Evolutionary conservation across 768 basidiomycete species (phyloP), one percentile per base, ranked within the genome.

Genomic region (Hericium alpestre): DNA sequence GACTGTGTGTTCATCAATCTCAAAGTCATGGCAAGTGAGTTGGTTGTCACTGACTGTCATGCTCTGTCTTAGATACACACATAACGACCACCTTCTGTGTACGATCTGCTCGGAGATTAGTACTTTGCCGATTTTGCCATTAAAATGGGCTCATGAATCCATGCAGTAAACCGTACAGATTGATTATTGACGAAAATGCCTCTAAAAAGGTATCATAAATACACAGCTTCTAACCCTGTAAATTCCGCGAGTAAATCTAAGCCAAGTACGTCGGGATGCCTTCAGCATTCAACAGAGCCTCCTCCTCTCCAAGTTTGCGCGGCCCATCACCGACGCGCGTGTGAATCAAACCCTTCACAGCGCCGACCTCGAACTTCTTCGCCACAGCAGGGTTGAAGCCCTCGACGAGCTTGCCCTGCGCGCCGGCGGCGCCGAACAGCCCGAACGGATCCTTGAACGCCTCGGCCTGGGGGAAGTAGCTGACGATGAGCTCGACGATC

Each of bases 301-400:
- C 88, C 52, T 79, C 79, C 0, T 69, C 65, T 37, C 70, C 77
- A 38, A 96, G 69, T 16, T 81, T 80, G 61, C 87, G 77, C 0
- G 95, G 95, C 0, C 95, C 94, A 65, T 93, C 93, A 0, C 95
- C 95, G 8, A 97, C 90, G 48, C 79, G 76, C 9, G 95, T 97
- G 70, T 95, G 93, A 54, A 98, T 97, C 66, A 97, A 77, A 3
- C 83, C 76, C 71, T 91, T 91, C 41, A 98, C 92, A 2, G 88
- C 83, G 1, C 89, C 93, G 8, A 79, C 73, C 16, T 78, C 79
- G 67, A 83, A 90, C 51, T 74, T 76, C 69, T 84, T 85, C 38
- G 87, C 86, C 2, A 94, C 90, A 41, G 73, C 79, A 38, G 73
- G 74, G 67, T 95, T 89, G 75, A 96, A 95, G 1, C 89, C 90